phyloP scores from a whole-genome alignment of 208 protist genomes.

The Hexamita inflata region DNA sequence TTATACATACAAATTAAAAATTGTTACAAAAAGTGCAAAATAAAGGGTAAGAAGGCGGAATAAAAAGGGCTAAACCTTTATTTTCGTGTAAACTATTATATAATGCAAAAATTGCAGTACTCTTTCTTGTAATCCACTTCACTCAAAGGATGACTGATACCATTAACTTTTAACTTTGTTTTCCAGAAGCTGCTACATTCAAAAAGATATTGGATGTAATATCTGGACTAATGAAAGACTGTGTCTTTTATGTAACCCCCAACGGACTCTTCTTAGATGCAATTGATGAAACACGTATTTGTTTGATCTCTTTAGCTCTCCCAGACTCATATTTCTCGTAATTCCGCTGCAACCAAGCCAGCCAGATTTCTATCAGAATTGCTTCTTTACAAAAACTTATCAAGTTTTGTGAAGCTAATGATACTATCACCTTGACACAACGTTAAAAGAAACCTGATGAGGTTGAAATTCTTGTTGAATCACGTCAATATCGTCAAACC shows the following conservation, averaged over 20 bases:
- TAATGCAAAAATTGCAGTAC: no score
- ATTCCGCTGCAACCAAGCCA: constrained; percentile 3
- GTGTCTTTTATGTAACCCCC: not conserved
- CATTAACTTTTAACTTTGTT: not conserved
- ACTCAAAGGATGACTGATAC: not conserved
- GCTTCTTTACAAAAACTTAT: constrained; percentile 5
- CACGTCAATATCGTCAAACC: not conserved
- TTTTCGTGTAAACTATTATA: no score
- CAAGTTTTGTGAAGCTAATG: constrained; percentile 16
- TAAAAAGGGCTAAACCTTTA: no score
- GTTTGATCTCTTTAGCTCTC: not conserved
- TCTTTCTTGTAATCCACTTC: no score
- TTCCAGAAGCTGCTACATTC: not conserved
- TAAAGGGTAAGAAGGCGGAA: no score
- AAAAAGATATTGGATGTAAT: not conserved
- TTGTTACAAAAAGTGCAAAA: no score
- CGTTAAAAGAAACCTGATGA: not conserved
- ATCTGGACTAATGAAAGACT: not conserved
- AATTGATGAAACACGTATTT: constrained; percentile 21
- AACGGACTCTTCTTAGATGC: constrained; percentile 13
- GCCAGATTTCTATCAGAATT: not conserved
- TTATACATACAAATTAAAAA: no score
- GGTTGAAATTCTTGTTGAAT: constrained; percentile 22
- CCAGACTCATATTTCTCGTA: not conserved
- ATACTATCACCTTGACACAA: constrained; percentile 13